These are phyloP conservation scores for Fonsecaea erecta DNA, from an alignment of 2,329 filamentous ascomycete species.

Conservation along the genomic window DNA sequence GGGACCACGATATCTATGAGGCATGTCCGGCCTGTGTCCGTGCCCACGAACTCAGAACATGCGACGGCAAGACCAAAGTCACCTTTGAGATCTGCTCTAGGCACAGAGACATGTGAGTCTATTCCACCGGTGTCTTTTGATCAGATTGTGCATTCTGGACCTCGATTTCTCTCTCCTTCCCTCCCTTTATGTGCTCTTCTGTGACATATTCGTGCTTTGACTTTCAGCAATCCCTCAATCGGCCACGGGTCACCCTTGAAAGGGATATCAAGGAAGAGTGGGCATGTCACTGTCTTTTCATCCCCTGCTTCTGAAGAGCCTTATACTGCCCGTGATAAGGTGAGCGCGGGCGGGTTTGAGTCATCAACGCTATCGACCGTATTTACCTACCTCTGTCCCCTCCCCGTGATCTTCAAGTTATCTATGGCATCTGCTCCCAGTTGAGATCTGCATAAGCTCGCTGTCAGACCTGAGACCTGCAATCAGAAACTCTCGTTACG, in stretches of 20 bases:
- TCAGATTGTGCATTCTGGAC: background rate
- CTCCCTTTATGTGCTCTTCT: background rate
- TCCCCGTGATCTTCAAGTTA: background rate
- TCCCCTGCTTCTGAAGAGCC: background rate
- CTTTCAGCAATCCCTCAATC: background rate
- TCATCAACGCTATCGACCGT: background rate
- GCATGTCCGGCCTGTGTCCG: conserved; percentile 24
- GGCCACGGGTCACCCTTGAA: background rate
- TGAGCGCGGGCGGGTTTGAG: background rate
- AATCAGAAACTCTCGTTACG: background rate
- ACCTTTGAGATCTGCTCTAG: conserved; percentile 25
- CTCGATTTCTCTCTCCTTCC: background rate
- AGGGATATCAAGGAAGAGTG: background rate
- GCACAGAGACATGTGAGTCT: conserved; percentile 25
- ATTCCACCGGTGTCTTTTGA: too few species aligned
- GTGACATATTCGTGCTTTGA: background rate
- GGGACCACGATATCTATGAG: conserved; percentile 20
- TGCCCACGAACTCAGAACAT: conserved; percentile 28
- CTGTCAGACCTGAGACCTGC: background rate
- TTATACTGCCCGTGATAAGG: background rate
- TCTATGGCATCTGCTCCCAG: background rate
- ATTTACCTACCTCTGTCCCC: too few species aligned
- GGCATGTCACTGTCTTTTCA: background rate
- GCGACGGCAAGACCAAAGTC: conserved; percentile 26
- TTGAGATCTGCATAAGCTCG: background rate